Evolutionary conservation across 2,329 filamentous ascomycete genomes (phyloP), one percentile per base, ranked within the genome.

Genomic region (Alternaria sp.): DNA sequence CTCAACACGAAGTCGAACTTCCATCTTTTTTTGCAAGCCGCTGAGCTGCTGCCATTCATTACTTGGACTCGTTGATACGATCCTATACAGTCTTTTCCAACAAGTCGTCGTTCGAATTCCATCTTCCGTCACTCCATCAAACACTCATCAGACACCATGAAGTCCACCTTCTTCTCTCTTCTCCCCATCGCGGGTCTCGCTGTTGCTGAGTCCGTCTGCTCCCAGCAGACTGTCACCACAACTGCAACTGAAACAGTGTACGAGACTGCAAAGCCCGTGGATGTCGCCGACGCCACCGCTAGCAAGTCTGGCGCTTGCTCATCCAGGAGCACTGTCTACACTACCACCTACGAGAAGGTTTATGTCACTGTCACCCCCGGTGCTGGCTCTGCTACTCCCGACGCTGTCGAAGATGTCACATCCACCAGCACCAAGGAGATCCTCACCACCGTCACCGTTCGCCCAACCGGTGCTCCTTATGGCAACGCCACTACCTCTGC

Each of bases 1-100:
- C 58, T 36, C 57, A 50, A 56, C 30, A 61, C 61, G 50, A 62
- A 60, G 57, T 51, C 46, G 49, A 57, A 54, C 54, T 59, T 45
- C 52, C 61, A 53, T 71, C 68, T 32, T 70, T 69, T 68, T 62
- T 66, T 21, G 30, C 70, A 71, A 71, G 74, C 74, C 69, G 62
- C 66, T 67, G 71, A 65, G 71, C 70, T 75, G 70, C 72, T 72
- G 70, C 63, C 67, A 67, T 69, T 74, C 69, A 53, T 69, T 72
- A 61, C 46, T 17, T 36, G 45, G 43, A 64, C 11, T 61, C 59
- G 55, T 66, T 64, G 54, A 65, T 57, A 59, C 60, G 54, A 60
- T 57, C 32, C 26, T 47, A 36, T 10, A 54, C 61, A 52, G 49
- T 62, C 28, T 28, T 57, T 23, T 60, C 12, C 23, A 62, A 53